A percentile compares a stretch with the other conserved stretches of the same genome.
Conservation (phyloP, 108 stramenopile species). For the Chaetoceros tenuissimus region DNA sequence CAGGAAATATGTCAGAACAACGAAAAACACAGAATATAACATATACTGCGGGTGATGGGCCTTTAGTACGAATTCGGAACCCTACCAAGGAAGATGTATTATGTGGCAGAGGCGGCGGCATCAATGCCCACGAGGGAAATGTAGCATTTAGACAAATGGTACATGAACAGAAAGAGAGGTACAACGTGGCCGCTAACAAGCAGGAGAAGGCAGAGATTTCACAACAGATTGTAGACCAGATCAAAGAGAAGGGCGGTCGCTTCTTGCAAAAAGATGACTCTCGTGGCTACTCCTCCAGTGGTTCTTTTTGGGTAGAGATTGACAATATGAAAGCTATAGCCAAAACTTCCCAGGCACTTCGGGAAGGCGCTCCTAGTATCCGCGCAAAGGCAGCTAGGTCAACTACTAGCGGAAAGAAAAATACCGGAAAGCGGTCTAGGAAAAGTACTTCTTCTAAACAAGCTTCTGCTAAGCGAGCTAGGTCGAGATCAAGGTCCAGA, state of each 20-base stretch:
- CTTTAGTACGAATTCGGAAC: conserved; percentile 2
- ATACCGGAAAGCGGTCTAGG: not conserved
- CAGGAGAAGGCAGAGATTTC: conserved; percentile 58
- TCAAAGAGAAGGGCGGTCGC: conserved; percentile 37
- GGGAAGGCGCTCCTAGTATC: conserved; percentile 77
- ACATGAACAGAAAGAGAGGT: conserved; percentile 43
- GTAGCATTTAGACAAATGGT: conserved; percentile 67
- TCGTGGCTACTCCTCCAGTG: not conserved
- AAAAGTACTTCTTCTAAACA: not conserved
- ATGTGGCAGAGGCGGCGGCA: conserved; percentile 72
- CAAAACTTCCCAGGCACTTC: conserved; percentile 73
- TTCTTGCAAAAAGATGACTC: conserved; percentile 47
- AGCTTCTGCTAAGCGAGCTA: not conserved
- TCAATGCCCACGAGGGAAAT: conserved; percentile 73
- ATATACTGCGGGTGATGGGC: no score
- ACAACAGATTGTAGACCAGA: conserved; percentile 44
- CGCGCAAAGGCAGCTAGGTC: conserved; percentile 27
- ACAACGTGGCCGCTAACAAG: conserved; percentile 65
- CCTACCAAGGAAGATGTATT: conserved; percentile 27
- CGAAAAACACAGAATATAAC: no score
- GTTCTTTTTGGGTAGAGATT: conserved; percentile 60
- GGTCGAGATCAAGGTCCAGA: no score
- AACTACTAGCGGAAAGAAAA: conserved; percentile 6
- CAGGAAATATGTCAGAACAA: no score
- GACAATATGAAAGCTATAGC: conserved; percentile 59